Conservation (phyloP, 2,329 filamentous ascomycete genomes). For the Gaeumannomyces sp. region DNA sequence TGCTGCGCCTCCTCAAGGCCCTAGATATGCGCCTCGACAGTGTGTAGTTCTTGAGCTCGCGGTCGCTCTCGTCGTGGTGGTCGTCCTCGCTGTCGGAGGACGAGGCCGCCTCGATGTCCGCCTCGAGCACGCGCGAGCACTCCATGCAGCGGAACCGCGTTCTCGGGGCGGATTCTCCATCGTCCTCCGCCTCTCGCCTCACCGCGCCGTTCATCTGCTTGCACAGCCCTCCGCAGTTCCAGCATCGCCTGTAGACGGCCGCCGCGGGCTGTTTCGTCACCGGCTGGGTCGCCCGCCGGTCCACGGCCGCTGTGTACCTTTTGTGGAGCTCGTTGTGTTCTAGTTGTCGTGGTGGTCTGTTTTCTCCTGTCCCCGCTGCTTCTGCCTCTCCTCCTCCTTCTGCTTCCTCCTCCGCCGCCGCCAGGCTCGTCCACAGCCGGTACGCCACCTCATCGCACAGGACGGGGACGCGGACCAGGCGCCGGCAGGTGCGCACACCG, state of each 20-base stretch:
- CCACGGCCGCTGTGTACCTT: no score
- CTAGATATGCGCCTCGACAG: neutral
- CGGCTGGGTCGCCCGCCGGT: no score
- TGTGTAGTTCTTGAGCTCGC: neutral
- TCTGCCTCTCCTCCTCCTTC: neutral
- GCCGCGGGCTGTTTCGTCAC: neutral
- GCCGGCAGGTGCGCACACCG: conserved; percentile 16
- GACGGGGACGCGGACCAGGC: conserved; percentile 19
- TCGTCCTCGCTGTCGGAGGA: neutral
- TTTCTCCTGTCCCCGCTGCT: no score
- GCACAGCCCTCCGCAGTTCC: conserved; percentile 1
- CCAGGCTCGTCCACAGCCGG: conserved; percentile 18
- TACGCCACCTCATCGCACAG: conserved; percentile 20
- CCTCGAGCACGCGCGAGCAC: conserved; percentile 3
- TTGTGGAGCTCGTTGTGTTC: neutral
- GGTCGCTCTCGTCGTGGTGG: neutral
- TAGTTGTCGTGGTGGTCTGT: neutral
- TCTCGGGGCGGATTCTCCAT: neutral
- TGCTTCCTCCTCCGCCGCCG: neutral
- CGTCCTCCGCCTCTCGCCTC: neutral
- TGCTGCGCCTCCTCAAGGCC: neutral
- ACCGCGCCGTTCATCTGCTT: neutral
- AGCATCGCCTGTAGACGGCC: conserved; percentile 6
- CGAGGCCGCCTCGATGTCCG: neutral
- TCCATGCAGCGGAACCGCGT: conserved; percentile 7